A percentile compares a stretch with the other conserved stretches of the same genome.
These are phyloP conservation scores for Bryoerythrophyllum caledonicum DNA, from an alignment of 225 moss, liverwort and hornwort species.

Conservation along the genomic window DNA sequence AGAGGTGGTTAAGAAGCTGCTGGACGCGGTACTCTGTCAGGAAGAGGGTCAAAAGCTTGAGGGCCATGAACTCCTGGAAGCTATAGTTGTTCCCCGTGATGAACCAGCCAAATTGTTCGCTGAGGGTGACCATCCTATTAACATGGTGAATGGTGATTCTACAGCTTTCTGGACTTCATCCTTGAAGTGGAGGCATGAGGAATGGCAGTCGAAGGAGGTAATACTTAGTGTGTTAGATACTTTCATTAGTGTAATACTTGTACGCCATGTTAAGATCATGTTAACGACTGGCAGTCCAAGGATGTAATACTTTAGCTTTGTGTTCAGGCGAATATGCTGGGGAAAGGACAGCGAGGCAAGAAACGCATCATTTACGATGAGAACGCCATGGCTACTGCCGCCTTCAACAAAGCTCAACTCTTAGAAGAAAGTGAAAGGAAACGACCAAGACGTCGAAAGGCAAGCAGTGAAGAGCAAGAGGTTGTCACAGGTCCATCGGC, in stretches of 20 bases:
- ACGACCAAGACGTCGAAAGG: constrained; percentile 42
- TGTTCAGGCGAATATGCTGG: constrained; percentile 43
- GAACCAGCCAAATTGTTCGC: constrained; percentile 46
- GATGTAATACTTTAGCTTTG: constrained; percentile 36
- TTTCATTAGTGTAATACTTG: too few species aligned
- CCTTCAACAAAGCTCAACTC: constrained; percentile 29
- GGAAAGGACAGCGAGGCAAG: constrained; percentile 56
- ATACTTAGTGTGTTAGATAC: not conserved
- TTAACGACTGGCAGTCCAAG: constrained; percentile 48
- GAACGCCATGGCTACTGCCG: constrained; percentile 61
- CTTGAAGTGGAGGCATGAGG: constrained; percentile 57
- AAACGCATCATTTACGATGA: constrained; percentile 55
- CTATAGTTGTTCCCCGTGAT: constrained; percentile 48
- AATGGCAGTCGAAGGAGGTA: constrained; percentile 62
- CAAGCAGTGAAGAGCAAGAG: constrained; percentile 44
- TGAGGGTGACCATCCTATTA: constrained; percentile 43
- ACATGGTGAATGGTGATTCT: constrained; percentile 38
- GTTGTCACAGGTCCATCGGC: constrained; percentile 19
- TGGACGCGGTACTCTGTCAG: constrained; percentile 38
- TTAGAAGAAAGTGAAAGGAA: constrained; percentile 40
- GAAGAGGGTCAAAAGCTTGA: constrained; percentile 36
- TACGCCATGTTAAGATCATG: too few species aligned
- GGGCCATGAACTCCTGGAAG: constrained; percentile 43
- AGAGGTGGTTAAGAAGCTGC: constrained; percentile 37
- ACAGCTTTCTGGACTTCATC: constrained; percentile 48